Conservation (phyloP, 208 protist species). For the Leptomonas pyrrhocoris region DNA sequence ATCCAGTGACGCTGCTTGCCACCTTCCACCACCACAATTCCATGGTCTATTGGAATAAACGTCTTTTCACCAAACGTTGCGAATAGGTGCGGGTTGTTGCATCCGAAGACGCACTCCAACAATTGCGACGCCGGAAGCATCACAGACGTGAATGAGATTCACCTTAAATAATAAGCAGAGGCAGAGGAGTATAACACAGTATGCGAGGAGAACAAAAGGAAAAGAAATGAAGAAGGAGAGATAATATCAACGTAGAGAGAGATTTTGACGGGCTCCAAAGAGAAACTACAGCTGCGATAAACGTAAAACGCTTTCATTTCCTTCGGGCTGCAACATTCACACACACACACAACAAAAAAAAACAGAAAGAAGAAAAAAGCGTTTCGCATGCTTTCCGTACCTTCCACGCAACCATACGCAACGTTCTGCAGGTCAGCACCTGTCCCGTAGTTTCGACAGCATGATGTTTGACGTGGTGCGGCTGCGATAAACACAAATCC, state of each 20-base stretch:
- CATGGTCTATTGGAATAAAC: slow-evolving; percentile 51
- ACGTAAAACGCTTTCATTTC: background rate
- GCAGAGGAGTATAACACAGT: background rate
- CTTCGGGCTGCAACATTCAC: too few relatives aligned
- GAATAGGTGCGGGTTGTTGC: slow-evolving; percentile 36
- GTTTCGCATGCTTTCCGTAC: too few relatives aligned
- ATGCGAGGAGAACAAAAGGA: slow-evolving; percentile 3
- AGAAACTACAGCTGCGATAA: slow-evolving; percentile 15
- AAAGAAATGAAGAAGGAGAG: slow-evolving; percentile 25
- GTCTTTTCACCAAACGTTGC: slow-evolving; percentile 30
- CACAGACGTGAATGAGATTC: background rate
- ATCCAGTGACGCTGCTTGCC: slow-evolving; percentile 51
- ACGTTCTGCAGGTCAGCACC: too few relatives aligned
- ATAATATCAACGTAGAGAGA: too few relatives aligned
- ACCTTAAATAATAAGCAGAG: background rate
- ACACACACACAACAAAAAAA: background rate
- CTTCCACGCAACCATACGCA: too few relatives aligned
- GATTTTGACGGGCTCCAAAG: too few relatives aligned
- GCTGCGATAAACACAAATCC: too few relatives aligned
- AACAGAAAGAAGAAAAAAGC: background rate
- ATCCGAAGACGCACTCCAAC: slow-evolving; percentile 36
- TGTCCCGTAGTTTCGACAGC: too few relatives aligned
- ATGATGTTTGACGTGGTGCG: too few relatives aligned
- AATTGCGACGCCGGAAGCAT: slow-evolving; percentile 4
- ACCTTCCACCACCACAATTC: slow-evolving; percentile 40